These are phyloP conservation scores for Cyberlindnera sargentensis DNA, from an alignment of 805 yeast genomes.

Conservation along the genomic window DNA sequence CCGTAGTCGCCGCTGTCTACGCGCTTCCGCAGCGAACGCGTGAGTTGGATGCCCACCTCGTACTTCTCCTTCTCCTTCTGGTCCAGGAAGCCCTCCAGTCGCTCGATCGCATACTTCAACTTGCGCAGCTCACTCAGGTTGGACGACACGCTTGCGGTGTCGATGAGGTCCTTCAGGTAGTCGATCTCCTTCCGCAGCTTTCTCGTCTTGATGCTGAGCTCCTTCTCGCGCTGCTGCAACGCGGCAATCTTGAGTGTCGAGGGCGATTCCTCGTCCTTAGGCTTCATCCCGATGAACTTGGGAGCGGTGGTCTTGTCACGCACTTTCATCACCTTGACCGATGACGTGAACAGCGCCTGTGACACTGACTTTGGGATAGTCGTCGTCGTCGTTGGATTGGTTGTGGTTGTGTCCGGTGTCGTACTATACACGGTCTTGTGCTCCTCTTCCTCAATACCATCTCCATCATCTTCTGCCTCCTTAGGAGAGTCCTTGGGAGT, in stretches of 20 bases:
- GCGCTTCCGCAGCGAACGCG: slow-evolving; percentile 33
- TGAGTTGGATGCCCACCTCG: slow-evolving; percentile 33
- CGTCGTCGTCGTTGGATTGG: not conserved
- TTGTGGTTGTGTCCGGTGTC: not conserved
- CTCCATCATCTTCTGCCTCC: not conserved
- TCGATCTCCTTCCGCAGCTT: slow-evolving; percentile 33
- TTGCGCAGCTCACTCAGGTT: slow-evolving; percentile 30
- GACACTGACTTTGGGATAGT: slow-evolving; percentile 23
- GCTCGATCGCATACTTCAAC: slow-evolving; percentile 28
- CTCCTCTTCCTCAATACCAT: not conserved
- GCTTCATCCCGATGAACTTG: slow-evolving; percentile 20
- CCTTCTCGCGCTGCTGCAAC: slow-evolving; percentile 27
- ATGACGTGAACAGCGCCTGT: slow-evolving; percentile 19
- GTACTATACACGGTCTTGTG: not conserved
- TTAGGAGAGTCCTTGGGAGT: too few species aligned
- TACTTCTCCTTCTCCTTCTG: slow-evolving; percentile 35
- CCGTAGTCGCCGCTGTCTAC: slow-evolving; percentile 36
- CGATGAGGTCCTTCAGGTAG: slow-evolving; percentile 29
- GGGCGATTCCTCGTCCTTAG: slow-evolving; percentile 14
- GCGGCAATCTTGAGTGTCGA: slow-evolving; percentile 17
- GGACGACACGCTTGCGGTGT: slow-evolving; percentile 29
- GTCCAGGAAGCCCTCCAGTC: slow-evolving; percentile 33
- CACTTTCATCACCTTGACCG: slow-evolving; percentile 22
- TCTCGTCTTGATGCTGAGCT: slow-evolving; percentile 27
- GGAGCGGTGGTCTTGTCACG: slow-evolving; percentile 20